Evolutionary conservation across 495 filamentous ascomycete genomes (phyloP), one percentile per base, ranked within the genome.

Genomic region (Patellaria atrata): DNA sequence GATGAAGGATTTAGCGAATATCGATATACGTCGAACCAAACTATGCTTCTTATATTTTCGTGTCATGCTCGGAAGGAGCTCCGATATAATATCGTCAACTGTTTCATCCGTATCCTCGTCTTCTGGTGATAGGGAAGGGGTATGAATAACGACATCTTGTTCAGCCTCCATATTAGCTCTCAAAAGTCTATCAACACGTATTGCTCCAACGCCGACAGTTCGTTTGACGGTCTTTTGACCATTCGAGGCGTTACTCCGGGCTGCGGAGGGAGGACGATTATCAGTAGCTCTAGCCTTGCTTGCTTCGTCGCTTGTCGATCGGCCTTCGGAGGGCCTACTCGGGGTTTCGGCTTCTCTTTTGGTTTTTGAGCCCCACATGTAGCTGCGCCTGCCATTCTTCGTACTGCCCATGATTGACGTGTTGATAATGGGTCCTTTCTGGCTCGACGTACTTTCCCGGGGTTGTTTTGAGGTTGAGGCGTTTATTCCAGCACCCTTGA

Each of bases 161-260:
- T 94, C 89, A 2, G 69, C 62, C 37, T 86, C 80, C 22, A 70
- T 71, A 6, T 76, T 71, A 51, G 87, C 75, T 39, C 73, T 73
- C 56, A 93, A 70, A 36, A 92, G 59, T 15, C 70, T 61, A 38
- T 79, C 85, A 16, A 94, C 61, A 41, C 80, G 78, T n/a, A 94
- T 53, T 9, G 84, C 67, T 6, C 85, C 87, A 15, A 87, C 69
- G 16, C 83, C 89, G 10, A 92, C 67, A 2, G 75, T 79, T 31
- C 82, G 73, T 37, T 68, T 68, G 4, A 71, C 62, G 14, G 46
- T 55, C 31, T 61, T 58, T 28, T 45, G 36, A 4, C 54, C 47
- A 33, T 41, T 46, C 17, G 49, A 34, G 31, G 50, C 19, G 21
- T 62, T 55, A 3, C 59, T 55, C 27, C 58, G 58, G 41, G 75